A percentile compares a stretch with the other conserved stretches of the same genome.
phyloP scores from a whole-genome alignment of 257 asterid species.

The Rhazya stricta region DNA sequence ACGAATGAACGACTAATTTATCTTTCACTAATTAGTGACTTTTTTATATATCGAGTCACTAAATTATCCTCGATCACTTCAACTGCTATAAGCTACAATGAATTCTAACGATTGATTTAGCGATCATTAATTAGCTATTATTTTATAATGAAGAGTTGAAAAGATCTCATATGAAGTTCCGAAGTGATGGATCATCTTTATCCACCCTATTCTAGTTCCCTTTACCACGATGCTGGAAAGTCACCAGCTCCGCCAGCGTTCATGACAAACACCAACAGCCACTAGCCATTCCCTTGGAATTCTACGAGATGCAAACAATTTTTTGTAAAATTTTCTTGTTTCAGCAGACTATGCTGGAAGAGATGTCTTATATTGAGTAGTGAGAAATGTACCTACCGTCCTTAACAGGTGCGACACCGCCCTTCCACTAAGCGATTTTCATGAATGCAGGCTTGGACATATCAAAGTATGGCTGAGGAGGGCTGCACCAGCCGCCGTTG shows the following conservation, averaged over 20 bases:
- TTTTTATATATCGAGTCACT: too few species aligned
- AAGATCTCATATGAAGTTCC: constrained; percentile 78
- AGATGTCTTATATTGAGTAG: too few species aligned
- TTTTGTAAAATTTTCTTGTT: too few species aligned
- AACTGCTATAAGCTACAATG: too few species aligned
- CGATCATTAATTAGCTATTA: too few species aligned
- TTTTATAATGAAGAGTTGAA: constrained; percentile 27
- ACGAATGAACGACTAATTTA: too few species aligned
- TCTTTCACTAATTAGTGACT: too few species aligned
- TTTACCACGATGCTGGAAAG: constrained; percentile 56
- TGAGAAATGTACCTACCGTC: constrained; percentile 41
- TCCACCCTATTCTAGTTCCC: constrained; percentile 68
- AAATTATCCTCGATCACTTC: too few species aligned
- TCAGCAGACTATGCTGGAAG: too few species aligned
- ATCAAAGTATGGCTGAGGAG: constrained; percentile 63
- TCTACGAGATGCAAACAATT: too few species aligned
- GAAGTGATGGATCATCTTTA: constrained; percentile 87
- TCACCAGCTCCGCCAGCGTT: constrained; percentile 74
- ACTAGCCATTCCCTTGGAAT: constrained; percentile 69
- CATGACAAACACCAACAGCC: constrained; percentile 76
- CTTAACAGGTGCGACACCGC: constrained; percentile 52
- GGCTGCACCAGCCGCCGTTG: constrained; percentile 77
- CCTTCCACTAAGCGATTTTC: constrained; percentile 59
- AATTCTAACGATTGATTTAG: too few species aligned
- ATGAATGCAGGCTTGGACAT: constrained; percentile 65